Conservation (phyloP, 495 filamentous ascomycete species). For the Immersiella caudata region DNA sequence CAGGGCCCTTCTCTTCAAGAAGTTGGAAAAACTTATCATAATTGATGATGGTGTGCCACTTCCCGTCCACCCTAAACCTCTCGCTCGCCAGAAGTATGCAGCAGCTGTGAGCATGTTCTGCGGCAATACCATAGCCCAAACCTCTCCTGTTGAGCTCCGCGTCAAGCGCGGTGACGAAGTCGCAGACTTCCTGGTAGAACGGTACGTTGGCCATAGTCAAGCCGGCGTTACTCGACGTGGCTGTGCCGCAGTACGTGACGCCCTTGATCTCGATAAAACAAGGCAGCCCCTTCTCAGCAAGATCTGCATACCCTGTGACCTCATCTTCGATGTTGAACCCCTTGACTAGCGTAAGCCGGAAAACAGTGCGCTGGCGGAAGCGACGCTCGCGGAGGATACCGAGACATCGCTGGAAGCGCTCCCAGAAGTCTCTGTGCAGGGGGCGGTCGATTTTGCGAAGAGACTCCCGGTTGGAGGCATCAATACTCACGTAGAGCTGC, state of each 20-base stretch:
- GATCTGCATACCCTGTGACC: constrained; percentile 83
- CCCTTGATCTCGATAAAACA: constrained; percentile 95
- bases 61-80: constrained; percentile 69
- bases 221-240: constrained; percentile 75
- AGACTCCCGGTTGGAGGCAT: constrained; percentile 87
- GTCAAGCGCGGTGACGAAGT: constrained; percentile 76
- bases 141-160: constrained; percentile 66
- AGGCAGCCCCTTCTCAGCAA: constrained; percentile 81
- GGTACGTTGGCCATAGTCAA: constrained; percentile 95
- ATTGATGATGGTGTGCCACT: constrained; percentile 90
- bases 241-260: constrained; percentile 94
- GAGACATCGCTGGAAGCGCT: constrained; percentile 86
- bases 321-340: constrained; percentile 95
- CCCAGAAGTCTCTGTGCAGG: constrained; percentile 95
- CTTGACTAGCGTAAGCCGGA: constrained; percentile 93
- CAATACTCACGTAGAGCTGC: constrained; percentile 93
- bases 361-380: constrained; percentile 85
- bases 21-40: constrained; percentile 88
- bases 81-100: constrained; percentile 83
- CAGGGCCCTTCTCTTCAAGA: constrained; percentile 65
- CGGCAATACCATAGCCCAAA: constrained; percentile 83
- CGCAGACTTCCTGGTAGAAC: constrained; percentile 83
- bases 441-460: constrained; percentile 86
- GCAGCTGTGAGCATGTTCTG: constrained; percentile 93
- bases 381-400: constrained; percentile 85